Conservation (phyloP, 345 rosid species). For the Odontarrhena argentea region DNA sequence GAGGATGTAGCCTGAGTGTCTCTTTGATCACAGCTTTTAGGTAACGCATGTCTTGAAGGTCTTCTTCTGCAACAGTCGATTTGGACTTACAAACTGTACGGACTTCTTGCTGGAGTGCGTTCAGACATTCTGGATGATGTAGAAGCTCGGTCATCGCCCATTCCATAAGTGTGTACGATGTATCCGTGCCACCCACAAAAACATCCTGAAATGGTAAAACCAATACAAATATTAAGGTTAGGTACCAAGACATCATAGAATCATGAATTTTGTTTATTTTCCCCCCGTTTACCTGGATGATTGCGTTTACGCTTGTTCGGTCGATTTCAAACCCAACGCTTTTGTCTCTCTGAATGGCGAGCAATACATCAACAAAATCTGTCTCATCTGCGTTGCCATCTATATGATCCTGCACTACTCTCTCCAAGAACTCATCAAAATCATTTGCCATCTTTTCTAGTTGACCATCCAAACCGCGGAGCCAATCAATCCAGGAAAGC, state of each 20-base stretch:
- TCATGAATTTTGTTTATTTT: neutral
- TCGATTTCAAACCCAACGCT: constrained; percentile 36
- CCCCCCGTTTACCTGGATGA: constrained; percentile 42
- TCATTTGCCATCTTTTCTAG: constrained; percentile 33
- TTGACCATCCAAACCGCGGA: constrained; percentile 33
- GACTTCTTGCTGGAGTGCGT: constrained; percentile 42
- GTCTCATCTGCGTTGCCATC: constrained; percentile 5
- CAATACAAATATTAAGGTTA: neutral
- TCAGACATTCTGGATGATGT: constrained; percentile 41
- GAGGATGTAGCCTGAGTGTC: constrained; percentile 48
- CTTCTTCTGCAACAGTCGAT: constrained; percentile 36
- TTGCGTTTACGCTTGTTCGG: constrained; percentile 41
- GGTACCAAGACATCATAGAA: neutral
- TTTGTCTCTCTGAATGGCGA: constrained; percentile 36
- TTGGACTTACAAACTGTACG: constrained; percentile 23
- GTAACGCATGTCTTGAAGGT: constrained; percentile 36
- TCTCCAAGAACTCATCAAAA: constrained; percentile 41
- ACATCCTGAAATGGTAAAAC: constrained; percentile 37
- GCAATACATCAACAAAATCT: constrained; percentile 34
- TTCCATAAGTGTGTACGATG: constrained; percentile 41
- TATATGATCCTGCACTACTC: constrained; percentile 35
- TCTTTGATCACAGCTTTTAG: constrained; percentile 49
- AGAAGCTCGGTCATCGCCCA: constrained; percentile 56
- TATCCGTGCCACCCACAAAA: constrained; percentile 49
- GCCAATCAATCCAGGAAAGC: constrained; percentile 51